Conservation (phyloP, 1,284 basidiomycete genomes). For the Wolfiporia cocos region DNA sequence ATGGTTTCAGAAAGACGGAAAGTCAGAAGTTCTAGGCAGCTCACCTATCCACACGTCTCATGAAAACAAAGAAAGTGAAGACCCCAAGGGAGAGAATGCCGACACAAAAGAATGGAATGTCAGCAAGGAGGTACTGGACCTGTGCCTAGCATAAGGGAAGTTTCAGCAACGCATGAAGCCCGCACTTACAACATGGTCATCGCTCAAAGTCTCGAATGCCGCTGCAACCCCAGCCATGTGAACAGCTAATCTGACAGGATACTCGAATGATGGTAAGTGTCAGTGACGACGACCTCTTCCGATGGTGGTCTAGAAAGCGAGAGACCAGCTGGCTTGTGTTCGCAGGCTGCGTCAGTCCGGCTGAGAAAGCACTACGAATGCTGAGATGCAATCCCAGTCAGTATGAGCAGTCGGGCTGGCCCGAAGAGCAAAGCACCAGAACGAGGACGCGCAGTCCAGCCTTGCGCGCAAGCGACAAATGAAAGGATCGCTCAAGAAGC, state of each 20-base stretch:
- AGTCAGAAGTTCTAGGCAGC: slow-evolving; percentile 21
- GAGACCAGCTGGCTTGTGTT: slow-evolving; percentile 18
- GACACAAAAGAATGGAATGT: slow-evolving; percentile 63
- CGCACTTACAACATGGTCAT: slow-evolving; percentile 19
- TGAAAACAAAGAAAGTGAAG: slow-evolving; percentile 52
- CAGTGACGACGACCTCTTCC: slow-evolving; percentile 8
- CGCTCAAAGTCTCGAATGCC: slow-evolving; percentile 14
- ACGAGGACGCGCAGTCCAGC: slow-evolving; percentile 13
- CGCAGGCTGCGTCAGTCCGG: slow-evolving; percentile 23
- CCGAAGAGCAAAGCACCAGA: slow-evolving; percentile 17
- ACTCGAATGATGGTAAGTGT: slow-evolving; percentile 6
- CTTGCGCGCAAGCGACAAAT: slow-evolving; percentile 11
- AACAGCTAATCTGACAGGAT: slow-evolving; percentile 7
- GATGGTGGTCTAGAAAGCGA: too few species aligned
- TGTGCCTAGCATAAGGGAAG: slow-evolving; percentile 19
- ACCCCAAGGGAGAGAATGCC: slow-evolving; percentile 63
- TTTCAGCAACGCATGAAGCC: not conserved
- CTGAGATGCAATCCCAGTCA: slow-evolving; percentile 25
- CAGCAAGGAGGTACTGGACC: slow-evolving; percentile 55
- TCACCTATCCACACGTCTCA: slow-evolving; percentile 53
- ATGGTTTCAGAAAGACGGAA: slow-evolving; percentile 1
- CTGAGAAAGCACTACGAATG: slow-evolving; percentile 22
- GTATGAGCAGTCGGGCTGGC: slow-evolving; percentile 10
- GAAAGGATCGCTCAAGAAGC: slow-evolving; percentile 6
- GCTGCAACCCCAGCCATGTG: slow-evolving; percentile 14